Base-by-base conservation (phyloP, 2,329 filamentous ascomycete species). In the Colletotrichum truncatum region DNA sequence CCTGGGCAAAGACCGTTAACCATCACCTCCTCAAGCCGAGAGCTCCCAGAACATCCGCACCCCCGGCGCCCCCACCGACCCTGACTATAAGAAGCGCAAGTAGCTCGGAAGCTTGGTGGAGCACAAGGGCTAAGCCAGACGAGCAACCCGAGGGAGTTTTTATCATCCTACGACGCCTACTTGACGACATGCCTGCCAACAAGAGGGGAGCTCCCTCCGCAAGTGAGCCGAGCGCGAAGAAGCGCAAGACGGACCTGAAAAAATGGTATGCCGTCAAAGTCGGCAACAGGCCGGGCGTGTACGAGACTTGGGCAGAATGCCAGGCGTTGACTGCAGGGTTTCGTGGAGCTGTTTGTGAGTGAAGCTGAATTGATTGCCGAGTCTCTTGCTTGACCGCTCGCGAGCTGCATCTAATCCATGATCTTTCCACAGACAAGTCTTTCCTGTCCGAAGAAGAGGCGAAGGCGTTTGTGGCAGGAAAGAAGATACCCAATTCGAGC, bases 381-480 rank as follows among this genome's bases (percentile, higher is more conserved):
- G 7, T 34, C 3, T 21, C 21, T 41, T n/a, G n/a, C 28, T 34
- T 26, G 11, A 7, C 7, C 41, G 14, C 3, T 39, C 18, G 30
- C 11, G 8, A 36, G 9, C 14, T 23, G 39, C 30, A n/a, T 28
- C 54, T 65, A 21, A 61, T 30, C 14, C 10, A n/a, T 4, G 21
- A 16, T 32, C 38, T 55, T 51, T 38, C 21, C 39, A 25, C 66
- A 96, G 93, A 92, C 82, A 95, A 96, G 80, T 93, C 91, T 1
- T 98, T 97, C 74, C 80, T 84, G 9, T 88, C 86, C 1, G 81
- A 85, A 64, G 85, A 89, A 67, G 93, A 97, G 65, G 95, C 95
- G n/a, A 86, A 92, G 72, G 88, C 87, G 2, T 98, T 93, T 74
- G 83, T 93, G 25, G 87, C 85, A 1, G 92, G 92, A 48, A 85